Percentiles rank a stretch among this genome's conserved stretches.
Conservation (phyloP, 2,329 filamentous ascomycete genomes). For the Pseudocercospora eumusae region DNA sequence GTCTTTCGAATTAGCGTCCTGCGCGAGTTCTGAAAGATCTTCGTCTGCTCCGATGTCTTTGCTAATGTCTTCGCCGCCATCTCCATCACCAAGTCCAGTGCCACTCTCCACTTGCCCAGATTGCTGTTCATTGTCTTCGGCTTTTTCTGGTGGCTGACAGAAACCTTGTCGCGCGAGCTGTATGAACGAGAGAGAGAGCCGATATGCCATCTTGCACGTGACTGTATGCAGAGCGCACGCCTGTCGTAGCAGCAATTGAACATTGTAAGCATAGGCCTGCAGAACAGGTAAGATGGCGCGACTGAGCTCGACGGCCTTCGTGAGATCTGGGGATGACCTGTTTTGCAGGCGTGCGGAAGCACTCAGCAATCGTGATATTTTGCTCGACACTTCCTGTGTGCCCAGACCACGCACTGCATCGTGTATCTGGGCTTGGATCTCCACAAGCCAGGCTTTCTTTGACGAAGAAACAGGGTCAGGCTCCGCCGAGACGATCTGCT, state of each 20-base stretch:
- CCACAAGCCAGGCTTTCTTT: conserved; percentile 59
- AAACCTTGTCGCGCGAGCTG: conserved; percentile 83
- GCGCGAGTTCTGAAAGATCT: conserved; percentile 85
- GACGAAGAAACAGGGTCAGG: conserved; percentile 67
- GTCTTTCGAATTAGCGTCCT: conserved; percentile 65
- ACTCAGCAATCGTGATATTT: not conserved
- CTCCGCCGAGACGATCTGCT: conserved; percentile 1
- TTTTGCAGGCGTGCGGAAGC: not conserved
- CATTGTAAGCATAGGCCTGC: conserved; percentile 68
- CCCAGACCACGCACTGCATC: conserved; percentile 2
- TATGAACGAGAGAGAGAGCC: conserved; percentile 73
- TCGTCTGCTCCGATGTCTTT: conserved; percentile 95
- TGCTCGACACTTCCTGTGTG: not conserved
- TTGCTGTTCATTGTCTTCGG: conserved; percentile 40
- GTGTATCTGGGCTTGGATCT: conserved; percentile 14
- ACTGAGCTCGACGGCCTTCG: conserved; percentile 10
- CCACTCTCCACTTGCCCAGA: conserved; percentile 83
- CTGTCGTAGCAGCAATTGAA: conserved; percentile 58
- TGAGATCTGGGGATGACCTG: not conserved
- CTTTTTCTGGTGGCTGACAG: conserved; percentile 83
- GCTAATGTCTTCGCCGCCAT: conserved; percentile 96
- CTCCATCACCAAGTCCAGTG: conserved; percentile 91
- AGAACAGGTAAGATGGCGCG: conserved; percentile 64
- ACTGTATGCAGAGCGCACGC: conserved; percentile 68
- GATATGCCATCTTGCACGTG: conserved; percentile 71